Percentiles rank a stretch among this genome's conserved stretches.
These are phyloP conservation scores for Fragaria iinumae DNA, from an alignment of 306 rosid genomes.

Conservation along the genomic window DNA sequence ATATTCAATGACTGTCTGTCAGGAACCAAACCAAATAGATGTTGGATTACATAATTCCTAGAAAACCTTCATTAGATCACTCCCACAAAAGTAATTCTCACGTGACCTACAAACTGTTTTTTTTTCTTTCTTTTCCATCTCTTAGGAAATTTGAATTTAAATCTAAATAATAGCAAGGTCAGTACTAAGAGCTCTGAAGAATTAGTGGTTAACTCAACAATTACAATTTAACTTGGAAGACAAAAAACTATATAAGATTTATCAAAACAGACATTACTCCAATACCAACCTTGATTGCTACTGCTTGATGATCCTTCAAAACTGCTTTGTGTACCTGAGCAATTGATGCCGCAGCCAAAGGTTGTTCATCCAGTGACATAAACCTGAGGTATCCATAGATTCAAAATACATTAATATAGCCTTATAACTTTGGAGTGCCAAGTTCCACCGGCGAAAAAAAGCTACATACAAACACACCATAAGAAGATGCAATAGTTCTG, in stretches of 20 bases:
- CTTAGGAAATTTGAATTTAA: not conserved
- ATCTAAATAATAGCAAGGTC: not conserved
- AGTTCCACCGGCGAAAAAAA: not conserved
- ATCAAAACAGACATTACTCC: constrained; percentile 11
- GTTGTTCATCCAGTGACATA: constrained; percentile 72
- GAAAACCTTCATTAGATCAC: not conserved
- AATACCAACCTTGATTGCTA: constrained; percentile 82
- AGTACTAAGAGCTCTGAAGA: not conserved
- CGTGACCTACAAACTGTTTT: not conserved
- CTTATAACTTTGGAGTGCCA: not conserved
- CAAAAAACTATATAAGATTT: not conserved
- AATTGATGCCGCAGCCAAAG: constrained; percentile 91
- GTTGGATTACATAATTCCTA: not conserved
- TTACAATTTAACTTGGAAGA: not conserved
- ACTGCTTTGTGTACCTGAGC: constrained; percentile 88
- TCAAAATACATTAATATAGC: constrained; percentile 3
- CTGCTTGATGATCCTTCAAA: constrained; percentile 64
- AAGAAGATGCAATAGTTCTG: not conserved
- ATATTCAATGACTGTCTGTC: not conserved
- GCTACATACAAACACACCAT: not conserved
- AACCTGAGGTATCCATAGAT: constrained; percentile 42
- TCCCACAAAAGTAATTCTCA: not conserved
- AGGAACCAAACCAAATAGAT: not conserved
- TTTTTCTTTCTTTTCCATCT: not conserved
- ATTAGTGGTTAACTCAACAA: not conserved